phyloP scores from a whole-genome alignment of 345 rosid species.

The Gossypium herbaceum region DNA sequence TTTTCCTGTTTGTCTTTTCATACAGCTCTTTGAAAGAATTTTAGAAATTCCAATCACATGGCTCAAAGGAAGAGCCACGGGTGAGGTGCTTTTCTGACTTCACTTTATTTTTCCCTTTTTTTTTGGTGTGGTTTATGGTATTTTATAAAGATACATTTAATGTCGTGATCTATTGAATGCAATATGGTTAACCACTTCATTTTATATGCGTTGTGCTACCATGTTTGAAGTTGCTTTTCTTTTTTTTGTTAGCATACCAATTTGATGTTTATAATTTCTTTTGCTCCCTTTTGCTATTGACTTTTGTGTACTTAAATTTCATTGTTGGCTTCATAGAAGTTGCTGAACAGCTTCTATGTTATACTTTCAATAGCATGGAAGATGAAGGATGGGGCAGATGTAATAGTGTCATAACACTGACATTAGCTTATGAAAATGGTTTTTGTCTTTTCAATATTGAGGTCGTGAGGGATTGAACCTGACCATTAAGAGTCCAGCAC shows the following conservation, averaged over 20 bases:
- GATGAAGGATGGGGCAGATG: slow-evolving; percentile 1
- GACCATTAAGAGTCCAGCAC: background rate
- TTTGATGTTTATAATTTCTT: background rate
- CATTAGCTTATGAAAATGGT: background rate
- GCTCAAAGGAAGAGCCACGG: slow-evolving; percentile 95
- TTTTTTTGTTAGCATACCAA: background rate
- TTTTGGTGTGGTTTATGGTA: background rate
- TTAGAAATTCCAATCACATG: slow-evolving; percentile 84
- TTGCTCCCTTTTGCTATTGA: slow-evolving; percentile 1
- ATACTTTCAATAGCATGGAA: background rate
- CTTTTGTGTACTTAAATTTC: background rate
- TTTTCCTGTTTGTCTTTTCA: slow-evolving; percentile 11
- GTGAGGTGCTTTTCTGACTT: slow-evolving; percentile 63
- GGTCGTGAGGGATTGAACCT: background rate
- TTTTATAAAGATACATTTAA: background rate
- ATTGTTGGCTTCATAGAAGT: background rate
- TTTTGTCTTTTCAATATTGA: background rate
- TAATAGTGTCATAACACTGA: background rate
- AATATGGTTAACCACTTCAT: background rate
- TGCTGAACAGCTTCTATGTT: background rate
- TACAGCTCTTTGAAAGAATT: slow-evolving; percentile 89
- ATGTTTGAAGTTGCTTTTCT: background rate
- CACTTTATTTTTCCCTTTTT: background rate
- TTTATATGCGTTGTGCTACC: background rate
- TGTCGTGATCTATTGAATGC: background rate